Conservation (phyloP, 768 basidiomycete genomes). For the Tricholoma flavovirens region DNA sequence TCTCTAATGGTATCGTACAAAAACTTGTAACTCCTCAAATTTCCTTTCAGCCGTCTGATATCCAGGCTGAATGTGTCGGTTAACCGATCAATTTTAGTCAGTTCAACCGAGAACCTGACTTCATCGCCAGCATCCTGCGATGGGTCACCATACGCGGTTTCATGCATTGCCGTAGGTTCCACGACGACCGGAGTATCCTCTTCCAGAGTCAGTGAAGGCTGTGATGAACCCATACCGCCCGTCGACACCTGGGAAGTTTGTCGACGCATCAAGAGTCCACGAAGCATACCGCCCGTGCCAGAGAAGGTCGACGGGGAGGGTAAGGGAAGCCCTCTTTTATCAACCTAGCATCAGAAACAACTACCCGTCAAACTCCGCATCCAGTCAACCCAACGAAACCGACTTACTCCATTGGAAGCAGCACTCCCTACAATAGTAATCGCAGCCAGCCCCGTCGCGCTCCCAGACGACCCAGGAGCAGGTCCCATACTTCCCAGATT, state of each 20-base stretch:
- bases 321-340: conserved; percentile 82
- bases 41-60: conserved; percentile 88
- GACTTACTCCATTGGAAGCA: conserved; percentile 79
- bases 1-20: conserved; percentile 83
- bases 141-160: conserved; percentile 74
- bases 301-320: conserved; percentile 72
- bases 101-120: conserved; percentile 92
- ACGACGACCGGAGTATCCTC: conserved; percentile 34
- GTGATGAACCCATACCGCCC: conserved; percentile 26
- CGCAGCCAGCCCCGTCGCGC: conserved; percentile 53
- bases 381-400: conserved; percentile 6
- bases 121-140: conserved; percentile 86
- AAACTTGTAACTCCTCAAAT: conserved; percentile 89
- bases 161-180: conserved; percentile 38
- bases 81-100: conserved; percentile 85
- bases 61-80: conserved; percentile 90
- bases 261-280: conserved; percentile 83
- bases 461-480: conserved; percentile 20
- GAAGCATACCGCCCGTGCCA: conserved; percentile 71
- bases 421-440: conserved; percentile 77
- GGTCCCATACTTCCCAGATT: conserved; percentile 25
- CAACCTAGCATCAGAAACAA: conserved; percentile 49
- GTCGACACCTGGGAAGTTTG: conserved; percentile 80
- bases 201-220: conserved; percentile 42
- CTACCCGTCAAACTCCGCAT: conserved; percentile 1